Conservation (phyloP, 2,329 filamentous ascomycete species). For the Colletotrichum spinosum region DNA sequence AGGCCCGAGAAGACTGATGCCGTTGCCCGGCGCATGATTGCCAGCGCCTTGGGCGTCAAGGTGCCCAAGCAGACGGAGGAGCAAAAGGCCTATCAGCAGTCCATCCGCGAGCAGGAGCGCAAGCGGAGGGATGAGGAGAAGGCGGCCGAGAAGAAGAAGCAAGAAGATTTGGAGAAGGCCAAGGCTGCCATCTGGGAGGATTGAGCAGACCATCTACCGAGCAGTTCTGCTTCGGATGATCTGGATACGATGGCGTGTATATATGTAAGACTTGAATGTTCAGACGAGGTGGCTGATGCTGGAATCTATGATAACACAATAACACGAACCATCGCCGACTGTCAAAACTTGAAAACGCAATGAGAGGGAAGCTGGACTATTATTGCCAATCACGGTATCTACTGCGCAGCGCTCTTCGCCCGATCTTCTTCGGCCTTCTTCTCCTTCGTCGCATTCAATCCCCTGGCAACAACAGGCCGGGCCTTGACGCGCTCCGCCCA, state of each 20-base stretch:
- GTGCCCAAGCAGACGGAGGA: slow-evolving; percentile 87
- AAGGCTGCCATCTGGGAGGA: slow-evolving; percentile 91
- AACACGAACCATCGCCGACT: too few species aligned
- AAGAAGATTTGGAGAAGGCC: slow-evolving; percentile 77
- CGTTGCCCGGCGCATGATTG: slow-evolving; percentile 90
- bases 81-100: slow-evolving; percentile 86
- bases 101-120: slow-evolving; percentile 85
- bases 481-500: slow-evolving; percentile 49
- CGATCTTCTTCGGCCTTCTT: background rate
- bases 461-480: slow-evolving; percentile 46
- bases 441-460: slow-evolving; percentile 15
- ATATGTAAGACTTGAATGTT: background rate
- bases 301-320: too few species aligned
- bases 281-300: background rate
- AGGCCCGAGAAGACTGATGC: slow-evolving; percentile 94
- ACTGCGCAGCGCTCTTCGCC: too few species aligned
- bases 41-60: slow-evolving; percentile 84
- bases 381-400: background rate
- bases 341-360: background rate
- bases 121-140: slow-evolving; percentile 80
- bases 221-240: too few species aligned
- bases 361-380: too few species aligned
- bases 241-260: background rate
- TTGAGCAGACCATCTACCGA: slow-evolving; percentile 46
- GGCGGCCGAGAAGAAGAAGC: slow-evolving; percentile 69